Percentiles rank a stretch among this genome's conserved stretches.
These are phyloP conservation scores for Penicillium brevicompactum DNA, from an alignment of 2,329 filamentous ascomycete species.

Conservation along the genomic window DNA sequence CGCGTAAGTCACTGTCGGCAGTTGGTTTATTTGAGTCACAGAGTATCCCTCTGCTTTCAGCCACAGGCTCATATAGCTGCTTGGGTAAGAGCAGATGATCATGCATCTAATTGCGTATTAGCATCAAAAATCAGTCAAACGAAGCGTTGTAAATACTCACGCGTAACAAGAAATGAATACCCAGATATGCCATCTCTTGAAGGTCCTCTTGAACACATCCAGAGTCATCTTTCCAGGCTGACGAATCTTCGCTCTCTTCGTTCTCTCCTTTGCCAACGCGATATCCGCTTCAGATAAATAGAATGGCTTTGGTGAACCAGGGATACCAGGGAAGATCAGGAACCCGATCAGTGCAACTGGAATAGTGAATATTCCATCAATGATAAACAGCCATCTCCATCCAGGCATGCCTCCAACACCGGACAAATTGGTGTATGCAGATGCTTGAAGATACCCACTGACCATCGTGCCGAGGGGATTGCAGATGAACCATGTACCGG, in stretches of 20 bases:
- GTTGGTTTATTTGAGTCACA: constrained; percentile 52
- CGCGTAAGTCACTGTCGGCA: constrained; percentile 53
- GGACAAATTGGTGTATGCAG: constrained; percentile 55
- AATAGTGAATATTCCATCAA: constrained; percentile 59
- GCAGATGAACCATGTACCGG: constrained; percentile 57
- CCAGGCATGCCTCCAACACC: constrained; percentile 53
- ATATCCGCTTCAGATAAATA: constrained; percentile 41
- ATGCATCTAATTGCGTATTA: constrained; percentile 37
- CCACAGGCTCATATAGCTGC: constrained; percentile 56
- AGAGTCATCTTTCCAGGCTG: constrained; percentile 46
- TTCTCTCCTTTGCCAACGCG: constrained; percentile 38
- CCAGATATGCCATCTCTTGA: constrained; percentile 56
- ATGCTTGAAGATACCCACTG: constrained; percentile 60
- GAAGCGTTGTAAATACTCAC: constrained; percentile 32
- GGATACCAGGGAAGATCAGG: constrained; percentile 49
- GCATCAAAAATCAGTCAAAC: constrained; percentile 3
- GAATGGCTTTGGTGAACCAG: constrained; percentile 44
- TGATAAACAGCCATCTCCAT: constrained; percentile 61
- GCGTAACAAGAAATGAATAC: constrained; percentile 53
- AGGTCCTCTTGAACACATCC: constrained; percentile 49
- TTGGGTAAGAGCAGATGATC: constrained; percentile 50
- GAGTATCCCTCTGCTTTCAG: constrained; percentile 54
- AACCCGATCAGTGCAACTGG: constrained; percentile 59
- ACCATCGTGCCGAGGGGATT: constrained; percentile 59
- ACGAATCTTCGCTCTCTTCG: constrained; percentile 26